Evolutionary conservation across 306 rosid species (phyloP).

Genomic region (Ceratonia siliqua): DNA sequence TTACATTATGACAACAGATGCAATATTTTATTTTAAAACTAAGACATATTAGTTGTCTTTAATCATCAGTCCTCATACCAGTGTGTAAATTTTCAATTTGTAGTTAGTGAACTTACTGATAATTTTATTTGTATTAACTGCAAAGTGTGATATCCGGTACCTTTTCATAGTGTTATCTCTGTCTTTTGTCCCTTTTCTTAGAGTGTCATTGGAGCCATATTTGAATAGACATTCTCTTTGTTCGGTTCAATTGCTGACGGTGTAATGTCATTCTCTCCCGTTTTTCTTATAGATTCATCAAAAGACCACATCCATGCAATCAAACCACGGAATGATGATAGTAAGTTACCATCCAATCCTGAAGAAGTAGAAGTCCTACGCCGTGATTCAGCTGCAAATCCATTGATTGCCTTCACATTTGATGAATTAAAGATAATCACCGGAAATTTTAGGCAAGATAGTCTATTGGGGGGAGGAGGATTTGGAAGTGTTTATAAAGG

Average conservation of each 20-base stretch:
- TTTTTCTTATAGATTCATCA: constrained; percentile 50
- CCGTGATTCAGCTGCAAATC: constrained; percentile 85
- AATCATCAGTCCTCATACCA: background rate
- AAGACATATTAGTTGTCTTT: background rate
- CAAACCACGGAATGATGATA: constrained; percentile 50
- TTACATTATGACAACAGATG: background rate
- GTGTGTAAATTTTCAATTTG: background rate
- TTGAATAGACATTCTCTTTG: background rate
- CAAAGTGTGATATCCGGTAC: background rate
- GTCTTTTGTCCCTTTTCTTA: background rate
- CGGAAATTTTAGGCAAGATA: constrained; percentile 75
- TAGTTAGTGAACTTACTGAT: background rate
- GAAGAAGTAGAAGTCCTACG: constrained; percentile 92
- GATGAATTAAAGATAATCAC: constrained; percentile 76
- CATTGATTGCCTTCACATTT: constrained; percentile 76
- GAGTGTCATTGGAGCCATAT: background rate
- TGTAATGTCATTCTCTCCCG: constrained; percentile 31
- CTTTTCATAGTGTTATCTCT: background rate
- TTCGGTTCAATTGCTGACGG: background rate
- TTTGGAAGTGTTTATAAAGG: constrained; percentile 98
- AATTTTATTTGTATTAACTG: background rate
- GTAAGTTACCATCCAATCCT: constrained; percentile 82
- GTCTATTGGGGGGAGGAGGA: constrained; percentile 92
- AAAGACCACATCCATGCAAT: constrained; percentile 55
- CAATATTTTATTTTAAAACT: background rate